These are phyloP conservation scores for Rosa hybrid DNA, from an alignment of 331 rosid species.

Conservation along the genomic window DNA sequence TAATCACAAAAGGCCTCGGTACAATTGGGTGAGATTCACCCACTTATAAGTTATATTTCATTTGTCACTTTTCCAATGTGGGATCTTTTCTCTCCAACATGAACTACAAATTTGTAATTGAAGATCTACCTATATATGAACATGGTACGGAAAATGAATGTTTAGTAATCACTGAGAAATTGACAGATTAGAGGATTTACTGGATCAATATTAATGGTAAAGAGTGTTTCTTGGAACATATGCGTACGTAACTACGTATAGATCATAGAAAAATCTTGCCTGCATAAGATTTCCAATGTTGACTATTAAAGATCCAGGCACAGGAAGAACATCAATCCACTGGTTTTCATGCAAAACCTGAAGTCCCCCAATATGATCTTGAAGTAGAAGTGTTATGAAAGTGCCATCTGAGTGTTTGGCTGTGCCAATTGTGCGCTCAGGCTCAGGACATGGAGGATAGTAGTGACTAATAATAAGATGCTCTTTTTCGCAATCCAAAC, in stretches of 20 bases:
- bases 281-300: not conserved
- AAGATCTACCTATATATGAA: too few species aligned
- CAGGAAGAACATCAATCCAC: not conserved
- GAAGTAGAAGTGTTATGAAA: not conserved
- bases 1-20: too few species aligned
- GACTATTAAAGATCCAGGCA: not conserved
- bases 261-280: not conserved
- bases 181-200: not conserved
- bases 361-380: not conserved
- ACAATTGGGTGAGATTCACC: too few species aligned
- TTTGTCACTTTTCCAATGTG: too few species aligned
- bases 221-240: not conserved
- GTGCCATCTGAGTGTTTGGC: not conserved
- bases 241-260: not conserved
- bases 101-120: too few species aligned
- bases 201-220: not conserved
- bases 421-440: slow-evolving; percentile 5
- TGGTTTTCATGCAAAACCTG: not conserved
- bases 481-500: not conserved
- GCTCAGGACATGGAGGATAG: slow-evolving; percentile 5
- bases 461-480: not conserved
- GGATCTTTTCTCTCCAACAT: too few species aligned
- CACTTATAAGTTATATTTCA: too few species aligned
- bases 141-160: not conserved
- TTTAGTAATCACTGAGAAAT: too few species aligned